Evolutionary conservation across 768 basidiomycete genomes (phyloP).

Genomic region (Kockovaella imperatae): DNA sequence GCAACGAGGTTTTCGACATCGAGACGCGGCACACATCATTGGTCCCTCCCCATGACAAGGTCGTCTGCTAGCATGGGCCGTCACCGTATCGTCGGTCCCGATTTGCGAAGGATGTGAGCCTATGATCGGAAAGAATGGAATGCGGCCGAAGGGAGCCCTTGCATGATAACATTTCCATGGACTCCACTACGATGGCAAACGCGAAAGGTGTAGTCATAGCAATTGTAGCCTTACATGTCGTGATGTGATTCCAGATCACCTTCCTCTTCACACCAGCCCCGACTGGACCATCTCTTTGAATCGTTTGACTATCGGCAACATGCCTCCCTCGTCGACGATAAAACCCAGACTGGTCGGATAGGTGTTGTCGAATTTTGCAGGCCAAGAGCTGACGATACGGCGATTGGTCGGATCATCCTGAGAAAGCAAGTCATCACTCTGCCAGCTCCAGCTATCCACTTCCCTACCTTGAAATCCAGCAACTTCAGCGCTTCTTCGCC

Average conservation of each 20-base stretch:
- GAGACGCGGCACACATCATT: too few species aligned
- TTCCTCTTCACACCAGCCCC: conserved; percentile 25
- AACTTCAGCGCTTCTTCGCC: conserved; percentile 40
- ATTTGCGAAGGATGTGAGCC: too few species aligned
- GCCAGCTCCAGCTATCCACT: not conserved
- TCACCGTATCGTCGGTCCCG: too few species aligned
- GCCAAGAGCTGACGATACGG: conserved; percentile 44
- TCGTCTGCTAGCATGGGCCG: too few species aligned
- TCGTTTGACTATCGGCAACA: conserved; percentile 39
- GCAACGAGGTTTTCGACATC: too few species aligned
- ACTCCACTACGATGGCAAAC: too few species aligned
- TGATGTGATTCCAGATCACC: too few species aligned
- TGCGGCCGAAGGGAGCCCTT: too few species aligned
- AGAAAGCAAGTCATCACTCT: not conserved
- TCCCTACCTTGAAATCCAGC: conserved; percentile 32
- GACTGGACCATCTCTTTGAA: conserved; percentile 43
- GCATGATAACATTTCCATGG: too few species aligned
- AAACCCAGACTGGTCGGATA: conserved; percentile 40
- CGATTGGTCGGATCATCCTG: conserved; percentile 43
- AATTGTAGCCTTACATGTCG: not conserved
- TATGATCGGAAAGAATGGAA: too few species aligned
- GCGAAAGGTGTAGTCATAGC: too few species aligned
- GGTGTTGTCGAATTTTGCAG: conserved; percentile 38
- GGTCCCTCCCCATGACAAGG: too few species aligned
- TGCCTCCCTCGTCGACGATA: conserved; percentile 39